A percentile compares a stretch with the other conserved stretches of the same genome.
These are phyloP conservation scores for Monosporascus sp. DNA, from an alignment of 2,329 filamentous ascomycete species.

Conservation along the genomic window DNA sequence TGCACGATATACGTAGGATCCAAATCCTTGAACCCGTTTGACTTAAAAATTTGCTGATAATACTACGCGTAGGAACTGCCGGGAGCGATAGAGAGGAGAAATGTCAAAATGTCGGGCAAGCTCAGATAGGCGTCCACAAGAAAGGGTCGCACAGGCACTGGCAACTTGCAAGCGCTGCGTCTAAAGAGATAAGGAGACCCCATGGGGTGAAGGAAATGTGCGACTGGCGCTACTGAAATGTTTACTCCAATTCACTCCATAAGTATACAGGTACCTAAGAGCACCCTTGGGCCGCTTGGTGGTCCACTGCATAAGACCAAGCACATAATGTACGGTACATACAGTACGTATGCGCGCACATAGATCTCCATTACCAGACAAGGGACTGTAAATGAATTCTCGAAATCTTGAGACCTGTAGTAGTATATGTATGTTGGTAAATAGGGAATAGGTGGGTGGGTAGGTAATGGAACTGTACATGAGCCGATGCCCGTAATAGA, in stretches of 20 bases:
- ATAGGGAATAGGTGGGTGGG: background rate
- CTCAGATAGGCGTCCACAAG: background rate
- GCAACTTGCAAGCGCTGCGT: background rate
- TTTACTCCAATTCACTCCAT: too few species aligned
- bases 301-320: too few species aligned
- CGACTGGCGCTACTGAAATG: background rate
- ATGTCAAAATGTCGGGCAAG: background rate
- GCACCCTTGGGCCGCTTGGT: too few species aligned
- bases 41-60: background rate
- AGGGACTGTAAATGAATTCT: too few species aligned
- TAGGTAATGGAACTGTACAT: background rate
- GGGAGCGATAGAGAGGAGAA: background rate
- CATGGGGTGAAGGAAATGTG: background rate
- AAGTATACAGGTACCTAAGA: background rate
- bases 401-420: too few species aligned
- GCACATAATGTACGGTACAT: too few species aligned
- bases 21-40: background rate
- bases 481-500: background rate
- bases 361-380: too few species aligned
- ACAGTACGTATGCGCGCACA: too few species aligned
- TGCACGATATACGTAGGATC: background rate
- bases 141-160: background rate
- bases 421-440: too few species aligned
- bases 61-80: too few species aligned
- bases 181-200: background rate